Conservation (phyloP, 169 alveolate species). For the Eimeria praecox region DNA sequence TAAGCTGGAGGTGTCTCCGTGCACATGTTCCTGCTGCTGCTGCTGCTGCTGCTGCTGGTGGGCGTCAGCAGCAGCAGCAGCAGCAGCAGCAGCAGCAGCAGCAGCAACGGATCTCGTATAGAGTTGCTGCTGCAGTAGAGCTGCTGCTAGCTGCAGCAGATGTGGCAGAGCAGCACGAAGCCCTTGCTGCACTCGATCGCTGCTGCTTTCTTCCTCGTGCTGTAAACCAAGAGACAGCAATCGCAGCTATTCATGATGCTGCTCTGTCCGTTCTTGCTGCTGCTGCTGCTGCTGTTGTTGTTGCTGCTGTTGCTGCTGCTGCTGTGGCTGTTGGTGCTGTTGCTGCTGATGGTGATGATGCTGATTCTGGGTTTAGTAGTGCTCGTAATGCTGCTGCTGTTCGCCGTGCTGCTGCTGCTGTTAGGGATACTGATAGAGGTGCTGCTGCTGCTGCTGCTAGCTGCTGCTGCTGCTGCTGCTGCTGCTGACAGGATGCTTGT, state of each 20-base stretch:
- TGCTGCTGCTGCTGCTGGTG: conserved; percentile 28
- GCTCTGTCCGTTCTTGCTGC: conserved; percentile 27
- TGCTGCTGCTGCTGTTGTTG: conserved; percentile 35
- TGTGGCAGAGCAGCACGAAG: neutral
- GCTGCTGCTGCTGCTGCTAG: neutral
- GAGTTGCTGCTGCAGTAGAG: conserved; percentile 67
- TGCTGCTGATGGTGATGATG: conserved; percentile 4
- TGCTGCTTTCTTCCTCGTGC: conserved; percentile 19
- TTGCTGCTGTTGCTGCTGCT: neutral
- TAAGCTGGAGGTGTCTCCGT: conserved; percentile 33
- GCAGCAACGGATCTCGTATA: neutral
- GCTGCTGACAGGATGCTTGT: too few species aligned
- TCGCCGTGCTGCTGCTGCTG: neutral
- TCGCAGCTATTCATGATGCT: conserved; percentile 54
- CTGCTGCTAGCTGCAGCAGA: conserved; percentile 29
- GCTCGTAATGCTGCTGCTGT: neutral
- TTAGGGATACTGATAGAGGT: too few species aligned
- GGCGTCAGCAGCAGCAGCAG: neutral
- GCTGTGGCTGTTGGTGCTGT: neutral
- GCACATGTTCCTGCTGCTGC: neutral
- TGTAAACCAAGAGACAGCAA: neutral
- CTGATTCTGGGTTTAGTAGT: neutral
- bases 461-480: conserved; percentile 7
- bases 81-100: neutral
- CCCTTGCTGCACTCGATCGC: conserved; percentile 31